These are phyloP conservation scores for Inga oerstediana DNA, from an alignment of 306 rosid genomes.

Conservation along the genomic window DNA sequence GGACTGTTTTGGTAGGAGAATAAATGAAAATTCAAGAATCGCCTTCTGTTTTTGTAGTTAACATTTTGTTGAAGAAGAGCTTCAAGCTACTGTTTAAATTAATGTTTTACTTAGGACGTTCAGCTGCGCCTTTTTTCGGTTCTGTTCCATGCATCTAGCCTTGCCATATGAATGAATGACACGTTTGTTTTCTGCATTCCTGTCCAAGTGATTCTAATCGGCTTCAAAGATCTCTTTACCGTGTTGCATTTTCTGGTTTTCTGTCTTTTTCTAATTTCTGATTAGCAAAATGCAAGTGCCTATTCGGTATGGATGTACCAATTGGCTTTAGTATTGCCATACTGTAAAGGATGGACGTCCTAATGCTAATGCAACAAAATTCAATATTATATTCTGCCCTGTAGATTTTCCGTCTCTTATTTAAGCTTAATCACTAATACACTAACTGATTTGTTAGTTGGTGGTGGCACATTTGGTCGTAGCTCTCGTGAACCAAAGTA, in stretches of 20 bases:
- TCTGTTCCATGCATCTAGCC: neutral
- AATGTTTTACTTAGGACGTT: neutral
- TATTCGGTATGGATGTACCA: neutral
- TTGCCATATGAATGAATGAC: neutral
- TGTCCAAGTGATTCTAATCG: neutral
- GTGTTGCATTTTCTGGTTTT: neutral
- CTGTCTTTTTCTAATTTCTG: neutral
- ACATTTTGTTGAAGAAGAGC: neutral
- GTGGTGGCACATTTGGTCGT: conserved; percentile 73
- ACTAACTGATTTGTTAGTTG: conserved; percentile 40
- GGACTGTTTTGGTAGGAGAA: neutral
- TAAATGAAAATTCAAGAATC: neutral
- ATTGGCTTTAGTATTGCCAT: neutral
- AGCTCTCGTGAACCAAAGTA: conserved; percentile 86
- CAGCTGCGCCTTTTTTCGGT: neutral
- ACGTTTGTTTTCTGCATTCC: neutral
- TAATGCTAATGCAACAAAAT: neutral
- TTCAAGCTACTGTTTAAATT: neutral
- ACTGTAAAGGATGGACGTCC: neutral
- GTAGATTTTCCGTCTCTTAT: neutral
- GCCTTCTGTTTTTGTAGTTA: neutral
- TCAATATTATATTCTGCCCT: neutral
- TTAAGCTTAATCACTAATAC: conserved; percentile 6
- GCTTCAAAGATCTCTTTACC: neutral
- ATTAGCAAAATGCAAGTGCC: neutral